Base-by-base conservation (phyloP, 2,329 filamentous ascomycete species). In the Westerdykella sp. region DNA sequence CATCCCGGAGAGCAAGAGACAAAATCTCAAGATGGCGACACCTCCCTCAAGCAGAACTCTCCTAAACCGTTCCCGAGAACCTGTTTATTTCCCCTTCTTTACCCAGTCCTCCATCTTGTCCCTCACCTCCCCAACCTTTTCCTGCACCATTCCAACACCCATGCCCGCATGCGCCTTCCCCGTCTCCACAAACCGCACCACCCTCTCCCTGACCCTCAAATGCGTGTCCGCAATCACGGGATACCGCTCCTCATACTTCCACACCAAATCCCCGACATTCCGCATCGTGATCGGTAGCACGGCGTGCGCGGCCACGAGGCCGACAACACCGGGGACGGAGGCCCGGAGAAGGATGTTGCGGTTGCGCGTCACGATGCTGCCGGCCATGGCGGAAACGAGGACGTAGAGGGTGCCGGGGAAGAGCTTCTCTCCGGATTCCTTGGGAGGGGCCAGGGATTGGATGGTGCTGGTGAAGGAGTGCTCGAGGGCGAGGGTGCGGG, bases 331-430 rank as follows among this genome's bases (percentile, higher is more conserved):
- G 10, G 93, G 93, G 2, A 86, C 77, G 2, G 83, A 74, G 42
- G 84, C 82, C 54, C 93, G 83, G 42, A 98, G 73, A 49, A 95
- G 67, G 50, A 97, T 77, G 68, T 85, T 90, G 57, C 91, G 83
- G 74, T 95, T 94, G 50, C 91, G 82, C 43, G 87, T 81, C 43
- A 96, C 74, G 65, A 98, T 97, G 68, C 82, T 89, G 56, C 91
- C 93, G 30, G 93, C 87, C 90, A 98, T 96, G 58, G 87, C 83
- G 34, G 90, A 84, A 38, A 98, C 90, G 23, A 96, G 79, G 37
- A 97, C 89, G 72, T 97, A 97, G 55, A 97, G 81, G 46, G 82
- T 76, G 21, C 91, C 91, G 28, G 93, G 93, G 70, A 97, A 83
- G 44, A 98, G 78, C 63, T 83, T 82, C 75, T 98, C 93, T 65